phyloP scores from a whole-genome alignment of 2,329 filamentous ascomycete genomes.

The Ramularia endophylla region DNA sequence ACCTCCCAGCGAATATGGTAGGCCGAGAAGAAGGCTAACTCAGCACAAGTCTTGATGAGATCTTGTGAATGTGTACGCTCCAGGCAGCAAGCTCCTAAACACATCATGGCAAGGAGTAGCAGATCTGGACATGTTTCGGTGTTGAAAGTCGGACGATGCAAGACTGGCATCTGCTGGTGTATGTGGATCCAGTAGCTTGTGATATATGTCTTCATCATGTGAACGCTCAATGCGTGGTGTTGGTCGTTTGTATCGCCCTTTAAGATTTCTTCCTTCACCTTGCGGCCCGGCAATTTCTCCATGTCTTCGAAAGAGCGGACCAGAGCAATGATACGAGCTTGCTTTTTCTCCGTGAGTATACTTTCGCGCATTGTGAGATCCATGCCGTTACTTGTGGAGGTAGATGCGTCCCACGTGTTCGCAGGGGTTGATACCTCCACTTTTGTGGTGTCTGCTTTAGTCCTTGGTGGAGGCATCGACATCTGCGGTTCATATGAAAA shows the following conservation, averaged over 20 bases:
- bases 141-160: conserved; percentile 90
- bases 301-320: conserved; percentile 77
- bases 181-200: conserved; percentile 93
- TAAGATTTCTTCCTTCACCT: conserved; percentile 69
- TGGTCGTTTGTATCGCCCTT: conserved; percentile 66
- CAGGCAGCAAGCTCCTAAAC: conserved; percentile 83
- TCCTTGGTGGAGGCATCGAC: conserved; percentile 3
- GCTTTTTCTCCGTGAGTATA: conserved; percentile 79
- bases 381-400: conserved; percentile 36
- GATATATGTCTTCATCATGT: conserved; percentile 95
- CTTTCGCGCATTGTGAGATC: conserved; percentile 75
- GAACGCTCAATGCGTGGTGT: conserved; percentile 65
- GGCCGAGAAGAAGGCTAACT: conserved; percentile 82
- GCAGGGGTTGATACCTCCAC: not conserved
- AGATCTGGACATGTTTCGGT: conserved; percentile 81
- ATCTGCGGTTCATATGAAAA: conserved; percentile 14
- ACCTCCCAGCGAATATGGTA: conserved; percentile 96
- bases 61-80: conserved; percentile 74
- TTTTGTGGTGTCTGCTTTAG: not conserved
- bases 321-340: conserved; percentile 67
- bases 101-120: conserved; percentile 81
- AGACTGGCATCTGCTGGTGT: conserved; percentile 86
- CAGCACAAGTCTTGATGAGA: conserved; percentile 68
- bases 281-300: conserved; percentile 65
- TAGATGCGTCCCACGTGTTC: conserved; percentile 4